Conservation (phyloP, 2,329 filamentous ascomycete genomes). For the Colletotrichum scovillei region DNA sequence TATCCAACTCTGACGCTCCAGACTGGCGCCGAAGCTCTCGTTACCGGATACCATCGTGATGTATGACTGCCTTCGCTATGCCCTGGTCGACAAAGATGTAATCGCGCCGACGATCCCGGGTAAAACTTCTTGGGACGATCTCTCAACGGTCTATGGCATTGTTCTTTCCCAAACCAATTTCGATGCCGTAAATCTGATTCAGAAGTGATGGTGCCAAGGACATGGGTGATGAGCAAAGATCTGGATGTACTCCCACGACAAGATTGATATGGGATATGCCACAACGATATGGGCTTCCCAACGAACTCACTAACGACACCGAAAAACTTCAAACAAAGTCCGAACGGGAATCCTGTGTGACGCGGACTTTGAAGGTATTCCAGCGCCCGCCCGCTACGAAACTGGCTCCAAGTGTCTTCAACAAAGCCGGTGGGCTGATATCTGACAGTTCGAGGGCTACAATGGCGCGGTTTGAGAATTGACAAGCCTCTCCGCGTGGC, state of each 20-base stretch:
- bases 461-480: not conserved
- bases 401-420: not conserved
- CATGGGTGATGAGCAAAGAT: too few relatives aligned
- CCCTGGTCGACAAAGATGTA: too few relatives aligned
- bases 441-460: not conserved
- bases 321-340: not conserved
- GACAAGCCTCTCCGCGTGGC: not conserved
- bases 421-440: not conserved
- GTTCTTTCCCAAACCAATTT: too few relatives aligned
- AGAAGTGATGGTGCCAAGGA: too few relatives aligned
- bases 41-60: not conserved
- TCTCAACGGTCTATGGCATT: too few relatives aligned
- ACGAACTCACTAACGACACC: too few relatives aligned
- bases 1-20: slow-evolving; percentile 21
- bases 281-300: not conserved
- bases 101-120: too few relatives aligned
- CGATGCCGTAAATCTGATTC: too few relatives aligned
- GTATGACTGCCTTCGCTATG: not conserved
- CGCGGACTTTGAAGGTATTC: not conserved
- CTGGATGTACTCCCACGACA: too few relatives aligned
- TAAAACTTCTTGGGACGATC: too few relatives aligned
- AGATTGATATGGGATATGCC: not conserved
- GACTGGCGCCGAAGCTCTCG: not conserved
- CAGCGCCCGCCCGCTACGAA: not conserved
- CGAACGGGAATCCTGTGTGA: not conserved